Percentiles rank a stretch among this genome's conserved stretches.
phyloP scores from a whole-genome alignment of 208 protist genomes.

The Trichomonas tenax region DNA sequence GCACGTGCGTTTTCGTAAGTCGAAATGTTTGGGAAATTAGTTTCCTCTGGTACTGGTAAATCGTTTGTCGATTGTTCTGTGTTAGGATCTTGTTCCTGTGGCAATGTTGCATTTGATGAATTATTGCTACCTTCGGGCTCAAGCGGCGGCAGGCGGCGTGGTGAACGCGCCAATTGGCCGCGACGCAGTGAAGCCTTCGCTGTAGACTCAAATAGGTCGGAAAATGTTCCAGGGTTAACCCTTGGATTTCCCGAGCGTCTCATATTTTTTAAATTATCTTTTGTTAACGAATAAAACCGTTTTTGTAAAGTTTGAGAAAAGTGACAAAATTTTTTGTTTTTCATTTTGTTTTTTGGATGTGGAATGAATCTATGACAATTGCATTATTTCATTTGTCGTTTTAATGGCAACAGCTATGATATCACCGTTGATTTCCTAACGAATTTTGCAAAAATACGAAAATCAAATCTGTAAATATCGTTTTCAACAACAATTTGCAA shows the following conservation, averaged over 20 bases:
- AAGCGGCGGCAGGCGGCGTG: background rate
- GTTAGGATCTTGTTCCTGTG: background rate
- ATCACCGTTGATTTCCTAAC: too few species aligned
- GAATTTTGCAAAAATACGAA: too few species aligned
- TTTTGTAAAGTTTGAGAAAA: too few species aligned
- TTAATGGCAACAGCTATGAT: too few species aligned
- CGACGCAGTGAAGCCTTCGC: background rate
- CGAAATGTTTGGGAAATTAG: slow-evolving; percentile 2
- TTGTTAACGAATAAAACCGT: background rate
- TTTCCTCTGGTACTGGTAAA: background rate
- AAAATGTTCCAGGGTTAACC: background rate
- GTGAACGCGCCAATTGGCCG: background rate
- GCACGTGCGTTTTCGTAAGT: background rate
- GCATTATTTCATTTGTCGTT: too few species aligned
- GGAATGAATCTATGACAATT: too few species aligned
- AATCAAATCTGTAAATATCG: too few species aligned
- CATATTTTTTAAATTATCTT: background rate
- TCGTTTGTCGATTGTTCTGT: background rate
- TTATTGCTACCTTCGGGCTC: background rate
- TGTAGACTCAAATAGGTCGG: slow-evolving; percentile 2
- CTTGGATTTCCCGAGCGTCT: background rate
- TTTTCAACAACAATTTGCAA: too few species aligned
- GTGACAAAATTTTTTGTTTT: too few species aligned
- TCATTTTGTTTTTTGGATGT: too few species aligned
- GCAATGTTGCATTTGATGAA: background rate